These are phyloP conservation scores for Hysterium pulicare DNA, from an alignment of 2,329 filamentous ascomycete genomes.

Conservation along the genomic window DNA sequence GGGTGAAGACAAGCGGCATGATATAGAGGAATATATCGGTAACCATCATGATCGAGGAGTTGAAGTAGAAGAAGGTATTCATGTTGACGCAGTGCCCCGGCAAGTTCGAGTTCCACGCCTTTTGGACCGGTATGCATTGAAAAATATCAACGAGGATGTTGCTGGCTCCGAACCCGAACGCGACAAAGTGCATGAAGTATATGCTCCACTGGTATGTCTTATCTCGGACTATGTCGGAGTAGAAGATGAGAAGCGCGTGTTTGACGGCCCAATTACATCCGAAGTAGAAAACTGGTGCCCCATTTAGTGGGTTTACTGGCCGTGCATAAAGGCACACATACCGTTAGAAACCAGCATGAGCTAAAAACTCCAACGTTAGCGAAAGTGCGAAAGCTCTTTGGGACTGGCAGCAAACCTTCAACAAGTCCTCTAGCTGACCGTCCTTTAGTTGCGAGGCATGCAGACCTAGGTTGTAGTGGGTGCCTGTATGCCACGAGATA, in stretches of 20 bases:
- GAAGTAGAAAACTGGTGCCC: slow-evolving; percentile 41
- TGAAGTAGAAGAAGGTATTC: slow-evolving; percentile 35
- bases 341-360: too few species aligned
- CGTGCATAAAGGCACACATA: too few species aligned
- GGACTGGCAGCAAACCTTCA: too few species aligned
- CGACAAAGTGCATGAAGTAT: slow-evolving; percentile 31
- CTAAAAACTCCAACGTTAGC: too few species aligned
- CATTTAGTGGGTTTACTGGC: too few species aligned
- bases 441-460: too few species aligned
- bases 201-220: slow-evolving; percentile 22
- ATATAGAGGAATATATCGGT: slow-evolving; percentile 38
- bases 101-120: slow-evolving; percentile 25
- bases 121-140: slow-evolving; percentile 35
- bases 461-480: too few species aligned
- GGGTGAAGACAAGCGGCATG: slow-evolving; percentile 38
- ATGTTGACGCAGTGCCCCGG: slow-evolving; percentile 34
- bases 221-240: slow-evolving; percentile 34
- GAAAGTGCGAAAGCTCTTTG: too few species aligned
- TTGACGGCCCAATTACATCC: slow-evolving; percentile 40
- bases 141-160: slow-evolving; percentile 34
- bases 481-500: too few species aligned
- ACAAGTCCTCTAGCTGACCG: too few species aligned
- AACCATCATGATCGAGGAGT: slow-evolving; percentile 36
- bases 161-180: slow-evolving; percentile 31
- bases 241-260: slow-evolving; percentile 39